phyloP scores from a whole-genome alignment of 495 filamentous ascomycete species.

The Elasticomyces elasticus region DNA sequence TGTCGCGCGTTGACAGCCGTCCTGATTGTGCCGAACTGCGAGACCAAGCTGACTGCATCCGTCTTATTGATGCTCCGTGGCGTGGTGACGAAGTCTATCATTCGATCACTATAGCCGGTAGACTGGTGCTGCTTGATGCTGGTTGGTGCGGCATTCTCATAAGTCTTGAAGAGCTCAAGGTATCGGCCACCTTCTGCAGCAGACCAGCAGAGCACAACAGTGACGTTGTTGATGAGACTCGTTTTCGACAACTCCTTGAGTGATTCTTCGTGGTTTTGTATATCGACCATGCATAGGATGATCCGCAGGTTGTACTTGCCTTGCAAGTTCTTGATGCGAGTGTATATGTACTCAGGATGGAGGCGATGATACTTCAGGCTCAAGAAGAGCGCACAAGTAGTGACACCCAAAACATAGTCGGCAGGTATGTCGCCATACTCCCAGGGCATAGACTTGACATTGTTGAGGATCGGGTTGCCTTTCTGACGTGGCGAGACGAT shows the following conservation, averaged over 20 bases:
- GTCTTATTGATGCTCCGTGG: conserved; percentile 88
- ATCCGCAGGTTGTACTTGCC: conserved; percentile 77
- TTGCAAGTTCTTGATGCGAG: conserved; percentile 67
- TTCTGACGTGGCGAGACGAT: conserved; percentile 81
- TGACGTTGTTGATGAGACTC: conserved; percentile 81
- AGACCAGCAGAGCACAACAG: conserved; percentile 85
- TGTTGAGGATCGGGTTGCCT: conserved; percentile 84
- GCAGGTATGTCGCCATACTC: conserved; percentile 92
- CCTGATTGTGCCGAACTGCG: conserved; percentile 76
- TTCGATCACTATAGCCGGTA: conserved; percentile 68
- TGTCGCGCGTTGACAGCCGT: conserved; percentile 78
- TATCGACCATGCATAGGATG: conserved; percentile 84
- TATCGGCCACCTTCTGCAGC: conserved; percentile 88
- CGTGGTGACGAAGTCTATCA: conserved; percentile 89
- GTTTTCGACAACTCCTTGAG: conserved; percentile 81
- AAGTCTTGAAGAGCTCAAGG: conserved; percentile 86
- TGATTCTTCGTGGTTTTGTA: conserved; percentile 69
- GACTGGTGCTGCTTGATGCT: conserved; percentile 75
- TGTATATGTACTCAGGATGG: conserved; percentile 97
- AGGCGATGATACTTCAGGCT: conserved; percentile 95
- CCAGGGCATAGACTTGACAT: conserved; percentile 78
- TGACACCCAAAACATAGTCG: conserved; percentile 80
- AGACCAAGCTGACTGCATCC: conserved; percentile 77
- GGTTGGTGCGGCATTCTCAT: conserved; percentile 71
- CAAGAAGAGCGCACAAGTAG: conserved; percentile 85